Conservation (phyloP, 2,329 filamentous ascomycete species). For the Nannizzia gypsea region DNA sequence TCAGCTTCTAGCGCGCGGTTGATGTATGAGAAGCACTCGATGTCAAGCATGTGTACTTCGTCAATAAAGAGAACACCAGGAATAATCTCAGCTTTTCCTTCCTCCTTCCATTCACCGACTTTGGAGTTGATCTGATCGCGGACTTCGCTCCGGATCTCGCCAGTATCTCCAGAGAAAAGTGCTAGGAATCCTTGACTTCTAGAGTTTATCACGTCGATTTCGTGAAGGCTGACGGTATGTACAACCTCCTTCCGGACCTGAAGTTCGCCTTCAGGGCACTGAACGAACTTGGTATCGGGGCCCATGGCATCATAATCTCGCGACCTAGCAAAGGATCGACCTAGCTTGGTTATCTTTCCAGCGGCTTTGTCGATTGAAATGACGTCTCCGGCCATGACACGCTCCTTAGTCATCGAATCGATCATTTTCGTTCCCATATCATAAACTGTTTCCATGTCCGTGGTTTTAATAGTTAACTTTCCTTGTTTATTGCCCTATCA, state of each 20-base stretch:
- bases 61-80: conserved; percentile 97
- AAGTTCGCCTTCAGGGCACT: conserved; percentile 92
- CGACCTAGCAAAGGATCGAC: conserved; percentile 84
- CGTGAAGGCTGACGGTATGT: conserved; percentile 91
- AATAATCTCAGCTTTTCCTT: conserved; percentile 96
- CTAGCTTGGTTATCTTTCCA: conserved; percentile 94
- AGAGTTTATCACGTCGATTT: conserved; percentile 99
- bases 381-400: conserved; percentile 95
- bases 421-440: conserved; percentile 99
- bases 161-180: conserved; percentile 93
- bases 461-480: conserved; percentile 98
- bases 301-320: conserved; percentile 99
- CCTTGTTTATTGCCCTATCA: conserved; percentile 79
- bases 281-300: conserved; percentile 92
- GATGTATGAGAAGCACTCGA: conserved; percentile 97
- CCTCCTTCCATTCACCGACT: conserved; percentile 97
- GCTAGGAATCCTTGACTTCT: conserved; percentile 96
- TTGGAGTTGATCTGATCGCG: conserved; percentile 99
- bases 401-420: conserved; percentile 98
- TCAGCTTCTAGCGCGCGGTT: conserved; percentile 94
- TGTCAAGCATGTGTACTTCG: conserved; percentile 99
- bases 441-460: conserved; percentile 98
- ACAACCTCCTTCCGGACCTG: conserved; percentile 96
- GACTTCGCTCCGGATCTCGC: conserved; percentile 93
- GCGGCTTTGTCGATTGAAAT: conserved; percentile 98